phyloP scores from a whole-genome alignment of 257 asterid species.

The Salvia miltiorrhiza region DNA sequence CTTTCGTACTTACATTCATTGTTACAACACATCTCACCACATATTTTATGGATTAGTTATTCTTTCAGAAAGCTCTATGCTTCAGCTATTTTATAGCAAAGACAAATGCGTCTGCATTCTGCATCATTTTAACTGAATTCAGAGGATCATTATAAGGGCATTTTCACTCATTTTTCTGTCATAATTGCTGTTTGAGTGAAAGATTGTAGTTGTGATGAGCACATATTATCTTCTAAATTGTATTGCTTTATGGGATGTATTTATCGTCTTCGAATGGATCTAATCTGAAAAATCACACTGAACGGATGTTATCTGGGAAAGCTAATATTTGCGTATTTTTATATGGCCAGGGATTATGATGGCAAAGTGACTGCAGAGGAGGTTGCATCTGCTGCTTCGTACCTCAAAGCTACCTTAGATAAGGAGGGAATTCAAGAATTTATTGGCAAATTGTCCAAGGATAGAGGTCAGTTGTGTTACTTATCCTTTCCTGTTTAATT shows the following conservation, averaged over 20 bases:
- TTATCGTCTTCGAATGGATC: not conserved
- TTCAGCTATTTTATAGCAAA: too few species aligned
- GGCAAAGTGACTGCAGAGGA: conserved; percentile 98
- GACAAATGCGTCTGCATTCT: too few species aligned
- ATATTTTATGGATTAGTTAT: too few species aligned
- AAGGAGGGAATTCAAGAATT: conserved; percentile 94
- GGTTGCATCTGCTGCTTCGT: conserved; percentile 91
- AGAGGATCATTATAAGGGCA: not conserved
- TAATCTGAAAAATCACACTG: conserved; percentile 11
- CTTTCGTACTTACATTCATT: too few species aligned
- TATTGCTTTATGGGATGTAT: not conserved
- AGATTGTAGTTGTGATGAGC: conserved; percentile 2
- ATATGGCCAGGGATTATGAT: conserved; percentile 68
- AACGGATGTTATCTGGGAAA: not conserved
- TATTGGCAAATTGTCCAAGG: conserved; percentile 78
- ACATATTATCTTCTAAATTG: not conserved
- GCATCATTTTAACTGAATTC: too few species aligned
- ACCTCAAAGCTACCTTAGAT: conserved; percentile 90
- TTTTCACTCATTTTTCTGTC: not conserved
- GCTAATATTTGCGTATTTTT: not conserved
- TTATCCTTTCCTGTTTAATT: not conserved
- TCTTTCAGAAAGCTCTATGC: too few species aligned
- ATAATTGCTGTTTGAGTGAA: not conserved
- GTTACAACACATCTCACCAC: too few species aligned
- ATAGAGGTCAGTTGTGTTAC: conserved; percentile 57